Evolutionary conservation across 352 stramenopile species (phyloP).

Genomic region (Pythium chondricola): DNA sequence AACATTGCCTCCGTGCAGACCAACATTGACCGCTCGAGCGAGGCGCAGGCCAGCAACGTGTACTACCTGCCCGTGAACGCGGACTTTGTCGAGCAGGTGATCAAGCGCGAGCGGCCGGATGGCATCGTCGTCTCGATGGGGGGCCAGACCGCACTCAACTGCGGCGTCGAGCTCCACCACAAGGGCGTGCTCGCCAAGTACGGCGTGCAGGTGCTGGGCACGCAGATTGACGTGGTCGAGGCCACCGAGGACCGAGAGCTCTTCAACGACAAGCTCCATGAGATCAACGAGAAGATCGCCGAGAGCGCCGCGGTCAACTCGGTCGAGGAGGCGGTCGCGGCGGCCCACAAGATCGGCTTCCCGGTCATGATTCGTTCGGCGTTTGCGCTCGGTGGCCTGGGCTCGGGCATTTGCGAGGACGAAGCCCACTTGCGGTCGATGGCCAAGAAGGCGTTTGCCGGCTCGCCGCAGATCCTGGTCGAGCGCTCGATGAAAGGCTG

Average conservation of each 20-base stretch:
- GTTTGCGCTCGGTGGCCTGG: conserved; percentile 97
- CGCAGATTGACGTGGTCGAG: conserved; percentile 95
- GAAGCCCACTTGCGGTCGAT: conserved; percentile 71
- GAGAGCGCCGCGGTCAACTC: conserved; percentile 88
- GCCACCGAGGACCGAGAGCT: conserved; percentile 98
- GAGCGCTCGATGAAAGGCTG: conserved; percentile 96
- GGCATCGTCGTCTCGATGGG: conserved; percentile 98
- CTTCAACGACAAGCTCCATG: conserved; percentile 92
- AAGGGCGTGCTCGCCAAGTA: conserved; percentile 92
- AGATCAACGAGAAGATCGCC: conserved; percentile 97
- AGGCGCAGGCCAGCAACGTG: conserved; percentile 90
- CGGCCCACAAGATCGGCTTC: conserved; percentile 95
- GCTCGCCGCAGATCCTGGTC: conserved; percentile 93
- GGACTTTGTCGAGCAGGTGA: conserved; percentile 87
- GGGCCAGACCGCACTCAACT: conserved; percentile 97
- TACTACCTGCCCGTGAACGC: conserved; percentile 93
- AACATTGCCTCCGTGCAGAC: conserved; percentile 99
- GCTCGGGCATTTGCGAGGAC: conserved; percentile 93
- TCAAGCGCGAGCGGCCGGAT: conserved; percentile 97
- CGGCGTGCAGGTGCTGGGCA: conserved; percentile 94
- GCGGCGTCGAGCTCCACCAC: conserved; percentile 94
- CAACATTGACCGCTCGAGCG: conserved; percentile 92
- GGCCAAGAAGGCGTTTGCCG: conserved; percentile 62
- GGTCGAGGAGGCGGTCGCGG: conserved; percentile 88
- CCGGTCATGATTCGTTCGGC: conserved; percentile 95